A percentile compares a stretch with the other conserved stretches of the same genome.
Evolutionary conservation across 495 filamentous ascomycete genomes (phyloP).

Genomic region (Opeltia flavorubescens): DNA sequence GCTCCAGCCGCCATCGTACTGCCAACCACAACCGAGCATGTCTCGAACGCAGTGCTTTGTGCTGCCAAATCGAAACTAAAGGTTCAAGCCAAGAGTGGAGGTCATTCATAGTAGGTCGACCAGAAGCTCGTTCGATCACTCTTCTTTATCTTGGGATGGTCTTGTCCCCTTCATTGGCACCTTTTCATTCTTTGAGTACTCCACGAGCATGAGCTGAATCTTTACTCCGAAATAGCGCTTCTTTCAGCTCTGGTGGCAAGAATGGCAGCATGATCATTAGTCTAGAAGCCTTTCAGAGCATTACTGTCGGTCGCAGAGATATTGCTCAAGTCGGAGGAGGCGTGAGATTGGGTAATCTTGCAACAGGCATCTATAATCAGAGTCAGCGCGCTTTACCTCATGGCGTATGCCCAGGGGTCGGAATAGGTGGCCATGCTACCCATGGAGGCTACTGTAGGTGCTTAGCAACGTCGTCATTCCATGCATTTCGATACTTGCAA

Average conservation of each 20-base stretch:
- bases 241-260: constrained; percentile 30
- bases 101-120: constrained; percentile 47
- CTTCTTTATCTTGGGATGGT: neutral
- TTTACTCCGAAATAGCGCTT: neutral
- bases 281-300: constrained; percentile 31
- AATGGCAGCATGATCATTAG: constrained; percentile 30
- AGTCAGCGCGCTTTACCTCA: constrained; percentile 53
- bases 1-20: constrained; percentile 47
- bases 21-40: constrained; percentile 40
- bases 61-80: constrained; percentile 37
- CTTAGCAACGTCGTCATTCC: neutral
- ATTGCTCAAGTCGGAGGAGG: constrained; percentile 54
- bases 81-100: constrained; percentile 57
- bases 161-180: constrained; percentile 26
- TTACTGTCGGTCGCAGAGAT: constrained; percentile 38
- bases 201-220: constrained; percentile 15
- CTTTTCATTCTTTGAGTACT: constrained; percentile 33
- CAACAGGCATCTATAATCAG: constrained; percentile 40
- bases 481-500: constrained; percentile 10
- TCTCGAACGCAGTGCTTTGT: constrained; percentile 44
- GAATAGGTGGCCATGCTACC: constrained; percentile 58
- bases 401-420: constrained; percentile 48
- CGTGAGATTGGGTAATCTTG: constrained; percentile 44
- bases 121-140: constrained; percentile 31
- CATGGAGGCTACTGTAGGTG: constrained; percentile 40